These are phyloP conservation scores for Pythium dissotocum DNA, from an alignment of 352 stramenopile genomes.

Conservation along the genomic window DNA sequence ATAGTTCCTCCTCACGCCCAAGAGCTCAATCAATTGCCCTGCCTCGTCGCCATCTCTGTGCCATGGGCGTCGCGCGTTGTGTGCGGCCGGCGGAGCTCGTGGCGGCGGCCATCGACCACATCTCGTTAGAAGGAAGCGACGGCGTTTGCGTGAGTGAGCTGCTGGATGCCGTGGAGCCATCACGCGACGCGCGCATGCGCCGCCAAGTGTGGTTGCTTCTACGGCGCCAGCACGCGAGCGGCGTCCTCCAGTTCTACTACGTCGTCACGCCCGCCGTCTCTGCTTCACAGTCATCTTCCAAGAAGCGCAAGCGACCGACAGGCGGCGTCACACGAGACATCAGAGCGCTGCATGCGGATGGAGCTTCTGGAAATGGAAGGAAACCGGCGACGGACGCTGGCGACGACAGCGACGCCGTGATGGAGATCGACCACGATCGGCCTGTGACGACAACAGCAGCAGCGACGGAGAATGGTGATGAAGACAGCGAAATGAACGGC, in stretches of 20 bases:
- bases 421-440: not conserved
- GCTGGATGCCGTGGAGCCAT: constrained; percentile 45
- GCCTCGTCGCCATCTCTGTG: not conserved
- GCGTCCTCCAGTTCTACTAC: constrained; percentile 60
- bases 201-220: constrained; percentile 58
- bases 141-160: constrained; percentile 44
- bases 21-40: not conserved
- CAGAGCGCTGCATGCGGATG: not conserved
- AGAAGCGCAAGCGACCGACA: constrained; percentile 60
- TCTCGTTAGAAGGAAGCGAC: constrained; percentile 54
- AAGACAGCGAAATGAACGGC: not conserved
- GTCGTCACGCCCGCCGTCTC: not conserved
- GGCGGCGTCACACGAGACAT: not conserved
- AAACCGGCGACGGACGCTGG: not conserved
- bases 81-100: constrained; percentile 47
- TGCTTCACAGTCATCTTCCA: constrained; percentile 23
- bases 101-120: constrained; percentile 60
- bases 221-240: constrained; percentile 41
- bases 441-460: not conserved
- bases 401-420: not conserved
- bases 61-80: constrained; percentile 7
- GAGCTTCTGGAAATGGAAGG: not conserved
- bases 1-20: not conserved
- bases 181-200: constrained; percentile 41
- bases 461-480: not conserved